A percentile compares a stretch with the other conserved stretches of the same genome.
Evolutionary conservation across 257 asterid genomes (phyloP).

Genomic region (Eustoma russellianum): DNA sequence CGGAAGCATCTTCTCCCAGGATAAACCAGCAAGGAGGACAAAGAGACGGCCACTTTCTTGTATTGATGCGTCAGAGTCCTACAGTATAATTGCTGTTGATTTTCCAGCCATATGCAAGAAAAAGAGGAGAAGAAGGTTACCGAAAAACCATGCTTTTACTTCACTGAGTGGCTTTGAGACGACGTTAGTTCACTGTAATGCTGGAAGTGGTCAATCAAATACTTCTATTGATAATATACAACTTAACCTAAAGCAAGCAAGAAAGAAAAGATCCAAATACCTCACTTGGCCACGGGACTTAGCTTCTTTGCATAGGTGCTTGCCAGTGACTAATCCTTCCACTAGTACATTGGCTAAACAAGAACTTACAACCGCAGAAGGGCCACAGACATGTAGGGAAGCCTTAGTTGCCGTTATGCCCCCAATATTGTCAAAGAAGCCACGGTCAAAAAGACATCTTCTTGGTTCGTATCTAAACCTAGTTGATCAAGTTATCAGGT

Average conservation of each 20-base stretch:
- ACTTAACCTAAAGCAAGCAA: conserved; percentile 27
- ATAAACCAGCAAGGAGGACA: conserved; percentile 28
- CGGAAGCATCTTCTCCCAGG: conserved; percentile 35
- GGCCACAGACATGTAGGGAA: conserved; percentile 41
- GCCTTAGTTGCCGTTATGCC: conserved; percentile 35
- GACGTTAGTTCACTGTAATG: conserved; percentile 18
- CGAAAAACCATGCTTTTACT: conserved; percentile 11
- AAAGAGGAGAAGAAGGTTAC: conserved; percentile 47
- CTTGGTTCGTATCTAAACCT: conserved; percentile 13
- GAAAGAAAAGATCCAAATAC: conserved; percentile 44
- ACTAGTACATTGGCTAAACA: conserved; percentile 18
- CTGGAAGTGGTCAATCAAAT: conserved; percentile 1
- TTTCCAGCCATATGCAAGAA: conserved; percentile 50
- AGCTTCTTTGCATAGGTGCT: conserved; percentile 8
- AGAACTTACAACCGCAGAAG: conserved; percentile 19
- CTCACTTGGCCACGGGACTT: conserved; percentile 35
- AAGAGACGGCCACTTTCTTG: conserved; percentile 29
- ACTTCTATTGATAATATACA: conserved; percentile 16
- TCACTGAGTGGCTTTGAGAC: conserved; percentile 19
- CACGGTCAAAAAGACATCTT: conserved; percentile 45
- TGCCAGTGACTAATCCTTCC: conserved; percentile 26
- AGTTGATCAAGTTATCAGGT: too few relatives aligned
- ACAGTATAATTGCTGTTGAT: conserved; percentile 35
- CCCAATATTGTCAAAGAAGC: conserved; percentile 36
- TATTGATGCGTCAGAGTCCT: conserved; percentile 28